Base-by-base conservation (phyloP, 768 basidiomycete species). In the Trametes sanguinea region DNA sequence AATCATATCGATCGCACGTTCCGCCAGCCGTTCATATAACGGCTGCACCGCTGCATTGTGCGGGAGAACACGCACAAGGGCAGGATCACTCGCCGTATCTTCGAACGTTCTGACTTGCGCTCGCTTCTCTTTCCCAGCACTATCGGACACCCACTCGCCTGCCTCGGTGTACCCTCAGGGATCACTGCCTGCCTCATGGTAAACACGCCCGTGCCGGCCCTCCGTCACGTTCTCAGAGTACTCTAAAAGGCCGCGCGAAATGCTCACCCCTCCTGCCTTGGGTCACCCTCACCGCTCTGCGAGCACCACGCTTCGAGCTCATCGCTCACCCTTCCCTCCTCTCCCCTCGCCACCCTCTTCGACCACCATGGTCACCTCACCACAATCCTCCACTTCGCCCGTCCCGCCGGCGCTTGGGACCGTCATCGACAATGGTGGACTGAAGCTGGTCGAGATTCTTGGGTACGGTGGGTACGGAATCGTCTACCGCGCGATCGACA, bases 401-500 rank as follows among this genome's bases (percentile, higher is more conserved):
- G 76, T 81, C 65, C 75, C 79, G 64, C 80, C 80, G 39, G 72
- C 78, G 64, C 76, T 90, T 63, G 95, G 95, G 47, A 87, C 88
- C 64, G 75, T 85, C 72, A 92, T 98, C 79, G 93, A 95, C 81
- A 81, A 85, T 65, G 88, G 86, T 67, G 78, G 85, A 51, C 85
- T 98, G 61, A 84, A 94, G 75, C 87, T 98, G 62, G 84, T 90
- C 68, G 86, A 90, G 69, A 83, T 95, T 64, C 85, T 98, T 52
- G 96, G 96, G 39, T 85, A 90, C 37, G 96, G 96, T 11, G 95
- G 95, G 27, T 98, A 97, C 72, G 96, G 96, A 57, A 88, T 95
- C 68, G 96, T 98, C 10, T 97, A 96, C 74, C 89, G 91, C 58
- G 95, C 93, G 29, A 79, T 90, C 61, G 90, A 91, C 71, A 74